phyloP scores from a whole-genome alignment of 2,329 filamentous ascomycete genomes.

The Neofusicoccum laricinum region DNA sequence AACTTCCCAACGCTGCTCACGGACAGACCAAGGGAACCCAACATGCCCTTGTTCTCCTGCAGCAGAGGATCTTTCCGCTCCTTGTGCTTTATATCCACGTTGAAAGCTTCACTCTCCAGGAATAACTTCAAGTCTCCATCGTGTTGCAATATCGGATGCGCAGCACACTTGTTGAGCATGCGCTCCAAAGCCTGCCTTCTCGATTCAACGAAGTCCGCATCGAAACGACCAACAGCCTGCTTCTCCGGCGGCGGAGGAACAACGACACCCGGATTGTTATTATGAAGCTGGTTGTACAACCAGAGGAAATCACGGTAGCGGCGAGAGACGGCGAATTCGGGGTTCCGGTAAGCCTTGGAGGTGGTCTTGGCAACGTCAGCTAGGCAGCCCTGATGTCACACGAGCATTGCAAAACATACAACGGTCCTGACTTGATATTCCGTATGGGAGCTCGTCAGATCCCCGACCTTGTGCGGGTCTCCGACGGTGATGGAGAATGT shows the following conservation, averaged over 20 bases:
- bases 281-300: slow-evolving; percentile 93
- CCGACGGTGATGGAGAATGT: slow-evolving; percentile 88
- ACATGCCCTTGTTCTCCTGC: slow-evolving; percentile 87
- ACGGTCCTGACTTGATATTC: slow-evolving; percentile 95
- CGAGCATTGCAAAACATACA: slow-evolving; percentile 50
- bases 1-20: slow-evolving; percentile 79
- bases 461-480: slow-evolving; percentile 96
- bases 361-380: slow-evolving; percentile 62
- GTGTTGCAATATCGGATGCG: slow-evolving; percentile 85
- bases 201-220: slow-evolving; percentile 94
- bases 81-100: slow-evolving; percentile 95
- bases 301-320: slow-evolving; percentile 96
- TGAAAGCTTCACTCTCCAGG: slow-evolving; percentile 93
- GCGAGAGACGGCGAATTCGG: slow-evolving; percentile 89
- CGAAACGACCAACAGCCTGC: slow-evolving; percentile 93
- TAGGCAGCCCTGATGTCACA: not conserved
- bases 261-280: slow-evolving; percentile 91
- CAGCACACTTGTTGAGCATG: slow-evolving; percentile 95
- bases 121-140: slow-evolving; percentile 95
- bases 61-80: slow-evolving; percentile 84
- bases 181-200: slow-evolving; percentile 87
- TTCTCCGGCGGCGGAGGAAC: slow-evolving; percentile 97
- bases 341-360: slow-evolving; percentile 90
- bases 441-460: slow-evolving; percentile 94
- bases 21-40: slow-evolving; percentile 77